Percentiles rank a stretch among this genome's conserved stretches.
Evolutionary conservation across 169 alveolate species (phyloP).

Genomic region (Plasmodium malariae): DNA sequence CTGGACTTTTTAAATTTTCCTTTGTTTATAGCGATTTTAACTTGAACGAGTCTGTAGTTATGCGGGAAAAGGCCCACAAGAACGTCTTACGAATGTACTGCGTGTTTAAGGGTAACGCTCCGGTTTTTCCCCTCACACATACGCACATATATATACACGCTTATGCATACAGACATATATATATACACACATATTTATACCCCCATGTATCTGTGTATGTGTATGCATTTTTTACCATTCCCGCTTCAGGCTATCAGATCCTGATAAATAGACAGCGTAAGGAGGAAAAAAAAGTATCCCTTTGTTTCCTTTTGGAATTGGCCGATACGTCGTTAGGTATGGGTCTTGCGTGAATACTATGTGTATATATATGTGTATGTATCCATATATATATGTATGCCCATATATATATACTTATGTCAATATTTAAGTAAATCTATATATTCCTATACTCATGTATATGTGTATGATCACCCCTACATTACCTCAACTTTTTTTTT

Average conservation of each 20-base stretch:
- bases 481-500: background rate
- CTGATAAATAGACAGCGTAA: constrained; percentile 40
- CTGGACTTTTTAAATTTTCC: background rate
- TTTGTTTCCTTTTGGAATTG: constrained; percentile 48
- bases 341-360: background rate
- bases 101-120: constrained; percentile 40
- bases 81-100: constrained; percentile 34
- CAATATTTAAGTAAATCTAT: background rate
- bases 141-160: background rate
- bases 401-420: background rate
- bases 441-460: background rate
- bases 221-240: background rate
- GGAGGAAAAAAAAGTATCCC: constrained; percentile 49
- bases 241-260: constrained; percentile 33
- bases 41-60: constrained; percentile 51
- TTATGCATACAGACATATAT: background rate
- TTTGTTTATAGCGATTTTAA: constrained; percentile 43
- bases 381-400: background rate
- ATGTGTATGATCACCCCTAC: background rate
- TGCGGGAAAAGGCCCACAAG: constrained; percentile 68
- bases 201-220: no score
- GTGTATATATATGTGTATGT: background rate
- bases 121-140: background rate
- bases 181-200: no score
- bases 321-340: constrained; percentile 72